phyloP scores from a whole-genome alignment of 257 asterid species.

The Sherardia arvensis region DNA sequence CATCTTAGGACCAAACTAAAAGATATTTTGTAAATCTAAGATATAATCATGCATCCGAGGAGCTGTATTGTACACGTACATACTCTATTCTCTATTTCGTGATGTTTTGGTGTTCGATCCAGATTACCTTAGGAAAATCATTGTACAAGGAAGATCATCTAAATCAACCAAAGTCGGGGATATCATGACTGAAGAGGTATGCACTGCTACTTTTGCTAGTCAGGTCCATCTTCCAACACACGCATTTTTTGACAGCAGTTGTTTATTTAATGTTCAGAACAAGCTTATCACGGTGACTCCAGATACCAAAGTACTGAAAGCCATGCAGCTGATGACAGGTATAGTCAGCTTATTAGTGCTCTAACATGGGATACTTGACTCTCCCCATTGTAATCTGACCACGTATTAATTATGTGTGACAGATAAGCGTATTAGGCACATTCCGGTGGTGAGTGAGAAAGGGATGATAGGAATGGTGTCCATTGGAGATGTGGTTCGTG shows the following conservation, averaged over 20 bases:
- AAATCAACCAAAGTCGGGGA: slow-evolving; percentile 94
- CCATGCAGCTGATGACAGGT: slow-evolving; percentile 98
- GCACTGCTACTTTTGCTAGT: background rate
- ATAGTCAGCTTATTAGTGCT: background rate
- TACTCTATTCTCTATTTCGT: background rate
- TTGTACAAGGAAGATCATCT: slow-evolving; percentile 92
- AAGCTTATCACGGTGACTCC: slow-evolving; percentile 84
- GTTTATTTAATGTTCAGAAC: slow-evolving; percentile 40
- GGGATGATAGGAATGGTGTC: slow-evolving; percentile 95
- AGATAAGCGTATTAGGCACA: slow-evolving; percentile 95
- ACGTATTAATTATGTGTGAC: slow-evolving; percentile 9
- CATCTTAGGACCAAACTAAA: background rate
- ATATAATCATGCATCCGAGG: background rate
- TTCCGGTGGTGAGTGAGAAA: slow-evolving; percentile 63
- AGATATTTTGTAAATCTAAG: background rate
- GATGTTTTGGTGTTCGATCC: slow-evolving; percentile 6
- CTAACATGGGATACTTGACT: background rate
- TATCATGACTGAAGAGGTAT: slow-evolving; percentile 98
- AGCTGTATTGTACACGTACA: background rate
- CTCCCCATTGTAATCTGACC: background rate
- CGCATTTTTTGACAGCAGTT: too few species aligned
- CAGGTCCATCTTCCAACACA: background rate
- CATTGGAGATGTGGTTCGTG: slow-evolving; percentile 92
- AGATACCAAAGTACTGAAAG: slow-evolving; percentile 76
- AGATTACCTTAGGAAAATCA: slow-evolving; percentile 96